phyloP scores from a whole-genome alignment of 2,329 filamentous ascomycete genomes.

The Pleomassaria siparia region DNA sequence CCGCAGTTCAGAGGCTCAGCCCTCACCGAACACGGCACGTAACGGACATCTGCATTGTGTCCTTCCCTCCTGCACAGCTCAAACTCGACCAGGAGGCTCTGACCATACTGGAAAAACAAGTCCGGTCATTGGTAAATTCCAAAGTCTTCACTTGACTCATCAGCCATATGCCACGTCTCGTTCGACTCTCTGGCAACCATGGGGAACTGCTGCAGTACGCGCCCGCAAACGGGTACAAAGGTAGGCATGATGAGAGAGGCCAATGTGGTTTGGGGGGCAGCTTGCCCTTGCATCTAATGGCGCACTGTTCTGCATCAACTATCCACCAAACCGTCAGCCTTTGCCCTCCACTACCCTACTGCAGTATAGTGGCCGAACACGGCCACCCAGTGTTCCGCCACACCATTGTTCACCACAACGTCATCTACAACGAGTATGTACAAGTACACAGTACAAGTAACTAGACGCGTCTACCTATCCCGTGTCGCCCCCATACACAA shows the following conservation, averaged over 20 bases:
- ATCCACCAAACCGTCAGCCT: not conserved
- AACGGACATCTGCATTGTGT: not conserved
- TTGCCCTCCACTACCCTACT: constrained; percentile 1
- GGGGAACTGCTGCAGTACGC: too few relatives aligned
- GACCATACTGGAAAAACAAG: not conserved
- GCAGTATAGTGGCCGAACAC: not conserved
- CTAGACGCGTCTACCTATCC: too few relatives aligned
- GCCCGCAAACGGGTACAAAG: not conserved
- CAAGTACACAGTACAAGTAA: not conserved
- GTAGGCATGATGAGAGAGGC: not conserved
- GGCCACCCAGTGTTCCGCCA: constrained; percentile 3
- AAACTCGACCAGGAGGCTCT: not conserved
- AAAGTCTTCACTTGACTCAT: not conserved
- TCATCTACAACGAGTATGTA: constrained; percentile 1
- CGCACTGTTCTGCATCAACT: not conserved
- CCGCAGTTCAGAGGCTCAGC: constrained; percentile 9
- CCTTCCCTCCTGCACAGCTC: not conserved
- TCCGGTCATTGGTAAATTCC: not conserved
- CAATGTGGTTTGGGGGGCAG: not conserved
- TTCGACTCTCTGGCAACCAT: not conserved
- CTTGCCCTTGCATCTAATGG: constrained; percentile 5
- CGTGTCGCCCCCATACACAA: not conserved
- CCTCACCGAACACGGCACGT: not conserved
- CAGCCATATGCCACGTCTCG: not conserved
- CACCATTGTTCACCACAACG: not conserved